Evolutionary conservation across 106 monocot genomes (phyloP).

Genomic region (Vanilla planifolia): DNA sequence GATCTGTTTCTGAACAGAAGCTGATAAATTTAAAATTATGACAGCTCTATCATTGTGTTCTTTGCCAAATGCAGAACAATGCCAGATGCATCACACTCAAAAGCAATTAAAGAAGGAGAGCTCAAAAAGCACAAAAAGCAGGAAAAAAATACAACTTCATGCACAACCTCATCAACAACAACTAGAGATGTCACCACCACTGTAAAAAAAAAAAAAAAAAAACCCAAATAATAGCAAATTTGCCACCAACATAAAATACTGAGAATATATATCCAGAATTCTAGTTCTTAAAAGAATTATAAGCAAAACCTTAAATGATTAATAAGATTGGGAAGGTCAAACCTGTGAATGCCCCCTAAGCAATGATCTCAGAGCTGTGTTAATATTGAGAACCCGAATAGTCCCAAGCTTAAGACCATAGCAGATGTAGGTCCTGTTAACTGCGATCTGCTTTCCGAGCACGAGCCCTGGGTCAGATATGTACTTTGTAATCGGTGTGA

Average conservation of each 20-base stretch:
- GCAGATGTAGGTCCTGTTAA: slow-evolving; percentile 85
- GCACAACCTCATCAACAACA: too few species aligned
- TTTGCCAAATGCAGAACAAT: too few species aligned
- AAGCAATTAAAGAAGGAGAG: too few species aligned
- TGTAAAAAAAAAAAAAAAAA: not conserved
- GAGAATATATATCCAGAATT: not conserved
- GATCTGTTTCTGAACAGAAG: too few species aligned
- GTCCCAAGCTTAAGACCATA: slow-evolving; percentile 83
- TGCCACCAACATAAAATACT: not conserved
- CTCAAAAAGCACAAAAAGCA: too few species aligned
- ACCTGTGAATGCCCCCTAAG: slow-evolving; percentile 96
- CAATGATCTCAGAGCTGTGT: slow-evolving; percentile 79
- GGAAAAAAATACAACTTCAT: too few species aligned
- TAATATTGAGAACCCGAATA: slow-evolving; percentile 91
- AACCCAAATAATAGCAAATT: not conserved
- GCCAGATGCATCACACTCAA: too few species aligned
- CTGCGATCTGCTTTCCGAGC: slow-evolving; percentile 95
- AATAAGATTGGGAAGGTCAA: not conserved
- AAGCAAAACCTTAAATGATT: too few species aligned
- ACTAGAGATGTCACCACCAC: too few species aligned
- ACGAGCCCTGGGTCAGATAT: slow-evolving; percentile 86
- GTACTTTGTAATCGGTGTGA: slow-evolving; percentile 96
- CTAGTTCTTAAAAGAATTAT: not conserved
- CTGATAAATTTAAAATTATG: too few species aligned
- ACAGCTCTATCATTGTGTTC: too few species aligned